phyloP scores from a whole-genome alignment of 345 rosid species.

The Reutealis trisperma region DNA sequence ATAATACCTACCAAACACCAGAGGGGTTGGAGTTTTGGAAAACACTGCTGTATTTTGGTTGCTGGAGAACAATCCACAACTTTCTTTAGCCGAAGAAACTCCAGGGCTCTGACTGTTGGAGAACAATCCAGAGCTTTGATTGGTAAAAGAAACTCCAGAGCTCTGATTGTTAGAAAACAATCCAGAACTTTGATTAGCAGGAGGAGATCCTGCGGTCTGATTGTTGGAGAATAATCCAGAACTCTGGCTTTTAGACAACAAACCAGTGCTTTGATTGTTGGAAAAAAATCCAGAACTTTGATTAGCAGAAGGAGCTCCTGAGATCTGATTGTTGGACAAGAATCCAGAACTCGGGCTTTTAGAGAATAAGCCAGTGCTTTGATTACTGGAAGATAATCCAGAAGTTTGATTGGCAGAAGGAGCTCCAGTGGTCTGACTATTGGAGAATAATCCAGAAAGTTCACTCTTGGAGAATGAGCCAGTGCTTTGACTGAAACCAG shows the following conservation, averaged over 20 bases:
- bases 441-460: conserved; percentile 10
- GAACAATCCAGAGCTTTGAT: conserved; percentile 19
- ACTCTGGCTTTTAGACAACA: not conserved
- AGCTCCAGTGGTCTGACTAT: conserved; percentile 11
- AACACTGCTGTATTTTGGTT: conserved; percentile 19
- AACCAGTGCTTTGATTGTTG: conserved; percentile 1
- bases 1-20: conserved; percentile 45
- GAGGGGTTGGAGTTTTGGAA: conserved; percentile 42
- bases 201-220: conserved; percentile 5
- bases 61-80: conserved; percentile 14
- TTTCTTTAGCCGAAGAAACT: conserved; percentile 11
- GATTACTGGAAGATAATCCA: conserved; percentile 9
- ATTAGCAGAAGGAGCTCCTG: conserved; percentile 9
- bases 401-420: conserved; percentile 19
- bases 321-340: conserved; percentile 15
- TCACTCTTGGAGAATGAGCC: conserved; percentile 8
- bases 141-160: conserved; percentile 11
- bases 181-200: conserved; percentile 13
- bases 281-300: conserved; percentile 18
- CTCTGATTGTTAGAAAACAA: conserved; percentile 17
- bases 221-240: conserved; percentile 16
- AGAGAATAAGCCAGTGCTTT: conserved; percentile 13
- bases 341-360: conserved; percentile 15
- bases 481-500: conserved; percentile 18
- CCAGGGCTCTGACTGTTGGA: conserved; percentile 6